Base-by-base conservation (phyloP, 2,329 filamentous ascomycete species). In the Paecilomyces niveus region DNA sequence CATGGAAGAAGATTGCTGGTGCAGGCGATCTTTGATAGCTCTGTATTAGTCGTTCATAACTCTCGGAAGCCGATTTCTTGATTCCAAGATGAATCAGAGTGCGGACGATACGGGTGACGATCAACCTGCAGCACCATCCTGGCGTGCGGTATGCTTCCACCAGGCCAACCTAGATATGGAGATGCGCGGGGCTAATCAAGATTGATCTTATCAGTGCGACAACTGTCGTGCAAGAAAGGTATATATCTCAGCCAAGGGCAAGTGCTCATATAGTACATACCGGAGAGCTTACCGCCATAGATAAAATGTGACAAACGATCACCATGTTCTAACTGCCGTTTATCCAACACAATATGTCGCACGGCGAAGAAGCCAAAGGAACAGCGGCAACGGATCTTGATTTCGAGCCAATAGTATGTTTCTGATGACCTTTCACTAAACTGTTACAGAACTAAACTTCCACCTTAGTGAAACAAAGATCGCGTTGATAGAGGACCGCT, bases 401-500 rank as follows among this genome's bases (percentile, higher is more conserved):
- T 77, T 53, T 77, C 75, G 5, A 72, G 69, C 63, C 69, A 76
- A 64, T 77, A 77, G 74, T 76, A 68, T 54, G 73, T 61, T 54
- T n/a, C 7, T 59, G 26, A 26, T 29, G 18, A 18, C 24, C 7
- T n/a, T 3, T 3, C n/a, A 39, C 33, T 45, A 13, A 24, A 45
- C 54, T 29, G 9, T 9, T 55, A 18, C 8, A 22, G 52, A 22
- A 60, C 29, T 65, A 29, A 62, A 55, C 22, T 33, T 22, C 15
- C 53, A 18, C 8, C n/a, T 1, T 7, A 81, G 79, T 67, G 81
- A 83, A 65, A 78, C 73, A 64, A 81, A 82, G 66, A 80, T 83
- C 54, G 80, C 82, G 60, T 65, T 77, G 11, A 81, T 83, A 55
- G 80, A 81, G 63, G 75, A 79, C 31, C 75, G 80, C 15, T 68